Conservation (phyloP, 164 flowering plant species). For the Umbilicus rupestris region DNA sequence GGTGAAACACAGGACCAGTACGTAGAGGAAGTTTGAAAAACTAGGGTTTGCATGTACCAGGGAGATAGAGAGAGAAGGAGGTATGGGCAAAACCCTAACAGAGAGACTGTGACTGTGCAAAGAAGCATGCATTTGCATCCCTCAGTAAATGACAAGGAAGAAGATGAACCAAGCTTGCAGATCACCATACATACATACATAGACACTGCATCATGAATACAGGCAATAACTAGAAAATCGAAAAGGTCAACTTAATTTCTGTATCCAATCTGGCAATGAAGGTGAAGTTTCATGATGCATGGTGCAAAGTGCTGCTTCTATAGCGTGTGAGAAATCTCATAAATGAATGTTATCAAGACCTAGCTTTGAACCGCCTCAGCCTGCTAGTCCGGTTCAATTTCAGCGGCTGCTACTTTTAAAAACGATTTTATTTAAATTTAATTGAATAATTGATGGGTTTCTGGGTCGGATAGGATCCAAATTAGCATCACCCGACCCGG, state of each 20-base stretch:
- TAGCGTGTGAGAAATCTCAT: neutral
- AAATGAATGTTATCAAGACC: conserved; percentile 3
- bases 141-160: neutral
- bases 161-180: neutral
- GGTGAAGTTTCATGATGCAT: conserved; percentile 4
- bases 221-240: neutral
- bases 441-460: too few relatives aligned
- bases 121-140: neutral
- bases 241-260: neutral
- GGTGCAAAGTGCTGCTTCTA: neutral
- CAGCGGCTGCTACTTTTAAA: too few relatives aligned
- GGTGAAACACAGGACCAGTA: conserved; percentile 1
- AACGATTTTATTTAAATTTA: too few relatives aligned
- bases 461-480: too few relatives aligned
- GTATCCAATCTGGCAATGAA: conserved; percentile 6
- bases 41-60: neutral
- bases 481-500: too few relatives aligned
- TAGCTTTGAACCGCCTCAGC: too few relatives aligned
- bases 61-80: neutral
- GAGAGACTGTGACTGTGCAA: too few relatives aligned
- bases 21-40: neutral
- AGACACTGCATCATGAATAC: neutral
- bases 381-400: too few relatives aligned
- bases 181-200: neutral
- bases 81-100: neutral